phyloP scores from a whole-genome alignment of 257 asterid genomes.

The Rehmannia glutinosa region DNA sequence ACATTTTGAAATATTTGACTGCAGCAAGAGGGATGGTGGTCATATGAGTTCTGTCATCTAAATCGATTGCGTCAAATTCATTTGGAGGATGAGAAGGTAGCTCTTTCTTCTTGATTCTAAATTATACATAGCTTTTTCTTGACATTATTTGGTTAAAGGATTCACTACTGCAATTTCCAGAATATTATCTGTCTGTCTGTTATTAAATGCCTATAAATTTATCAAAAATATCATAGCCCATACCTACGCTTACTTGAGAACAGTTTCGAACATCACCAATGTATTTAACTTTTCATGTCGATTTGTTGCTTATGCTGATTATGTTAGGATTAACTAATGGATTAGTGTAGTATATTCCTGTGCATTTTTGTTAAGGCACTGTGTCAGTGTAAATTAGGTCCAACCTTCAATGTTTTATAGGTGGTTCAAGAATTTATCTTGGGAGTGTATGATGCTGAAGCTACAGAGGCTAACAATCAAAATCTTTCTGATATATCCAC shows the following conservation, averaged over 20 bases:
- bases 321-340: background rate
- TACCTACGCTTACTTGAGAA: background rate
- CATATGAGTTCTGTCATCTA: constrained; percentile 92
- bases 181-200: background rate
- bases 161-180: constrained; percentile 10
- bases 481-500: constrained; percentile 75
- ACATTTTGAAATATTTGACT: constrained; percentile 21
- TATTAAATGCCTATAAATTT: background rate
- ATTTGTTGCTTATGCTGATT: constrained; percentile 10
- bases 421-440: constrained; percentile 84
- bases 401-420: constrained; percentile 29
- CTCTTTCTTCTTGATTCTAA: constrained; percentile 6
- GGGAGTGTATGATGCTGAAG: constrained; percentile 83
- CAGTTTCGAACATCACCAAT: background rate
- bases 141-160: background rate
- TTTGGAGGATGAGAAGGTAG: constrained; percentile 90
- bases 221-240: background rate
- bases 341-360: background rate
- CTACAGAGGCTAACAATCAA: constrained; percentile 73
- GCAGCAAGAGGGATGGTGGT: constrained; percentile 99
- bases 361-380: background rate
- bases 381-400: constrained; percentile 4
- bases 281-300: background rate
- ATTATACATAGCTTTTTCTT: background rate
- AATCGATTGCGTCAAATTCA: constrained; percentile 80